Conservation (phyloP, 2,329 filamentous ascomycete species). For the Pseudogymnoascus sp. region DNA sequence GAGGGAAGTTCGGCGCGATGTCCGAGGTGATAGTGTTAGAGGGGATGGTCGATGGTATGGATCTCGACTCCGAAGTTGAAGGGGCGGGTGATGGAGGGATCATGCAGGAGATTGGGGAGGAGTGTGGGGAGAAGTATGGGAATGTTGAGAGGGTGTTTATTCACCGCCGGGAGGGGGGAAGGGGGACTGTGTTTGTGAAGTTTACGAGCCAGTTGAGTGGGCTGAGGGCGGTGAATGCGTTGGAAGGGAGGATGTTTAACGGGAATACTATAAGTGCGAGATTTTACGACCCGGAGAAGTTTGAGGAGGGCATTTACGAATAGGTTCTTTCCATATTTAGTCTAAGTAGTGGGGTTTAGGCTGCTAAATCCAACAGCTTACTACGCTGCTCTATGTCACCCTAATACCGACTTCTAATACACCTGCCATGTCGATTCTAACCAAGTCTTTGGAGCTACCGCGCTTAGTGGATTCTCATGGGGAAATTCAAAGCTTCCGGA, state of each 20-base stretch:
- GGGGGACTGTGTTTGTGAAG: conserved; percentile 75
- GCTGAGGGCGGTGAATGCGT: conserved; percentile 77
- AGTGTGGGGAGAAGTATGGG: conserved; percentile 84
- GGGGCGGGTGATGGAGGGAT: conserved; percentile 51
- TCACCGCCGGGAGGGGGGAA: conserved; percentile 44
- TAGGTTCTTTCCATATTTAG: conserved; percentile 12
- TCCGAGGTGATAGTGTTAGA: conserved; percentile 73
- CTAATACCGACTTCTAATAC: too few species aligned
- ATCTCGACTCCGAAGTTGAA: conserved; percentile 66
- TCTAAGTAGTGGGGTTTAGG: too few species aligned
- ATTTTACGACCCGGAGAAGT: conserved; percentile 76
- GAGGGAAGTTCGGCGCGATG: conserved; percentile 60
- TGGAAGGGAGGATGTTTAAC: conserved; percentile 81
- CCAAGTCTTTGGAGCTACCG: too few species aligned
- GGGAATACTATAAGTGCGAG: conserved; percentile 74
- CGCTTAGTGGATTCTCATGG: too few species aligned
- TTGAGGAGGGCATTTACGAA: conserved; percentile 57
- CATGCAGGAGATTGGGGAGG: conserved; percentile 90
- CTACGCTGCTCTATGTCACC: too few species aligned
- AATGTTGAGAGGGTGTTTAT: conserved; percentile 73
- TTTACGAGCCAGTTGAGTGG: conserved; percentile 82
- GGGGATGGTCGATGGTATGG: conserved; percentile 79
- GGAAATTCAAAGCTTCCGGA: too few species aligned
- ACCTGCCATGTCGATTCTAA: too few species aligned
- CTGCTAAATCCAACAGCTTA: too few species aligned